Evolutionary conservation across 1,284 basidiomycete species (phyloP), one percentile per base, ranked within the genome.

Genomic region (Leccinum huronense): DNA sequence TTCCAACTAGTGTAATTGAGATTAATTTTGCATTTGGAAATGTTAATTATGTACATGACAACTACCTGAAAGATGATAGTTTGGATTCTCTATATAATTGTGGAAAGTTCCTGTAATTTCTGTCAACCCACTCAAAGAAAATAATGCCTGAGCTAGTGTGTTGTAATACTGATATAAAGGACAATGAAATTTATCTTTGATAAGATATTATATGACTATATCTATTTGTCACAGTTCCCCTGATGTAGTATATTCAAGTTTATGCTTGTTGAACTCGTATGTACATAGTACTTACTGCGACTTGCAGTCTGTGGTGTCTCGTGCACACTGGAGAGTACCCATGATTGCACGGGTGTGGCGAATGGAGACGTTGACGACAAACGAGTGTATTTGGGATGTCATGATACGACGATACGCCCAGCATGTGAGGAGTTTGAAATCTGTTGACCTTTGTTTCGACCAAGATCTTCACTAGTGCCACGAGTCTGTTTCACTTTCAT

Each of bases 351-450:
- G 10, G 73, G 75, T 58, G 64, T 78, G 65, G 63, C 70, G 63
- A 68, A 75, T 57, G 74, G 86, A 73, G 70, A 81, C 0, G 79
- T 72, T 2, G 79, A 72, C 1, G 87, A 86, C 23, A 90, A 75
- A 33, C 85, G 83, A 7, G 85, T 86, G 64, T 88, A 84, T 74
- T 90, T 90, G 23, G 23, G 23, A 27, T 27, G 23, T 66, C 84
- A 68, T 85, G 82, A 69, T 83, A 90, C 1, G 88, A 89, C 2
- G 88, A 88, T 27, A 27, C 23, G 23, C 23, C 23, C 23, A 27
- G 23, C 23, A 27, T 27, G 2, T 27, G 78, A 78, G 57, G 81
- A 80, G 36, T 55, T 65, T 57, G 75, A 78, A 55, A 78, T 60
- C n/a, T 73, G 73, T 57, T 73, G 76, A 66, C 68, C 75, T 78